Percentiles rank a stretch among this genome's conserved stretches.
Evolutionary conservation across 108 stramenopile species (phyloP).

Genomic region (Epithemia pelagica): DNA sequence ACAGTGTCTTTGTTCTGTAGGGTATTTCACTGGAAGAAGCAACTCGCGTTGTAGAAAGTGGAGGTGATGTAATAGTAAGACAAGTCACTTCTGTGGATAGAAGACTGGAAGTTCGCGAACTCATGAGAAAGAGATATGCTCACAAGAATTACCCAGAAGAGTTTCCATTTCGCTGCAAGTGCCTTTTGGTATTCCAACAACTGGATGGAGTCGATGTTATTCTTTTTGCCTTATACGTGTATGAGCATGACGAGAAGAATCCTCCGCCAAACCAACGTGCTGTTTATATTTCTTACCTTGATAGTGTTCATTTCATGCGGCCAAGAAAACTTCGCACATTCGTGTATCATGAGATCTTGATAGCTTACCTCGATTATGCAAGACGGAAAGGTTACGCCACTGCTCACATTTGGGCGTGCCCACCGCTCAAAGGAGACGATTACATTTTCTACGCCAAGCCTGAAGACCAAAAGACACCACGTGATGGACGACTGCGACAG

Average conservation of each 20-base stretch:
- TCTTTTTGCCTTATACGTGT: conserved; percentile 88
- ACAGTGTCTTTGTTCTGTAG: conserved; percentile 29
- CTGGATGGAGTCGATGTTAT: conserved; percentile 90
- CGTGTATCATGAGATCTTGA: conserved; percentile 94
- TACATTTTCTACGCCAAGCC: conserved; percentile 99
- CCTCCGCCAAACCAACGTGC: conserved; percentile 86
- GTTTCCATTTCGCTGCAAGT: conserved; percentile 87
- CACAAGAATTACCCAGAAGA: conserved; percentile 90
- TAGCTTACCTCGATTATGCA: conserved; percentile 91
- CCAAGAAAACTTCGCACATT: conserved; percentile 85
- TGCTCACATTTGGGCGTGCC: conserved; percentile 98
- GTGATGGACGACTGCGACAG: conserved; percentile 80
- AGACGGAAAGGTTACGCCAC: conserved; percentile 80
- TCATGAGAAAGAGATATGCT: conserved; percentile 80
- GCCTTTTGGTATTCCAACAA: conserved; percentile 88
- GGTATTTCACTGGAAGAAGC: conserved; percentile 66
- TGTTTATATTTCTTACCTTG: conserved; percentile 89
- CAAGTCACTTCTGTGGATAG: conserved; percentile 86
- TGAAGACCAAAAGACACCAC: conserved; percentile 94
- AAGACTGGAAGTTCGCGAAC: conserved; percentile 75
- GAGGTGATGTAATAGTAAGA: conserved; percentile 74
- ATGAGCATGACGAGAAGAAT: conserved; percentile 85
- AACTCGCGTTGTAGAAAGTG: conserved; percentile 32
- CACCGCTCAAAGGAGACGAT: conserved; percentile 96
- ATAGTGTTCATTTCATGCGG: conserved; percentile 91